Percentiles rank a stretch among this genome's conserved stretches.
phyloP scores from a whole-genome alignment of 768 basidiomycete species.

The Suillus hirtellus region DNA sequence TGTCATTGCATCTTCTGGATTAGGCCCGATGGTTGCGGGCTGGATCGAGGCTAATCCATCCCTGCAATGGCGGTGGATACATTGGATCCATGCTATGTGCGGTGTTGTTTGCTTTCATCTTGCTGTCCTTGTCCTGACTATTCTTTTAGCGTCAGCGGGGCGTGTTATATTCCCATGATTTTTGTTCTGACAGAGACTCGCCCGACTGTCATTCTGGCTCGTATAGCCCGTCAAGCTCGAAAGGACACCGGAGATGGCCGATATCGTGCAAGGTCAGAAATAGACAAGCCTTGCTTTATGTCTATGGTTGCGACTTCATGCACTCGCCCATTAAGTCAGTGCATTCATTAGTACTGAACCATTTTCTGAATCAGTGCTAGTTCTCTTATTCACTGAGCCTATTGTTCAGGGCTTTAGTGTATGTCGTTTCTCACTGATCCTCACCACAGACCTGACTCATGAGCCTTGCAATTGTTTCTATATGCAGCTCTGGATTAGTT shows the following conservation, averaged over 20 bases:
- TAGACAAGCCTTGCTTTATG: constrained; percentile 55
- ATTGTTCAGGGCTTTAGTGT: constrained; percentile 75
- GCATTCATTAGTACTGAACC: neutral
- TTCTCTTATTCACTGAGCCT: constrained; percentile 50
- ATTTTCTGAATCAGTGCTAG: constrained; percentile 15
- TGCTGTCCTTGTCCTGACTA: neutral
- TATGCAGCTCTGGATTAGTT: constrained; percentile 64
- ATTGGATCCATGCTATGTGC: constrained; percentile 76
- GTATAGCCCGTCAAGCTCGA: constrained; percentile 60
- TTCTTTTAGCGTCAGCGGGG: constrained; percentile 47
- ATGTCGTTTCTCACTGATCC: constrained; percentile 22
- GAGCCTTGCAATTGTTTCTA: constrained; percentile 10
- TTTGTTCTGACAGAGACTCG: constrained; percentile 75
- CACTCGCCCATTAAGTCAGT: constrained; percentile 70
- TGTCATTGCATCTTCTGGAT: constrained; percentile 59
- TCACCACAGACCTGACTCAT: neutral
- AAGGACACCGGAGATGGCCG: constrained; percentile 63
- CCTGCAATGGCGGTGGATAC: constrained; percentile 80
- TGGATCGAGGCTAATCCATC: constrained; percentile 63
- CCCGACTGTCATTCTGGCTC: constrained; percentile 64
- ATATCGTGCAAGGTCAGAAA: constrained; percentile 65
- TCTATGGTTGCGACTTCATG: constrained; percentile 69
- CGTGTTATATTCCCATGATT: constrained; percentile 50
- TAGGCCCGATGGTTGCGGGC: constrained; percentile 64
- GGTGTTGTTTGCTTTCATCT: constrained; percentile 13